A percentile compares a stretch with the other conserved stretches of the same genome.
Evolutionary conservation across 2,329 filamentous ascomycete species (phyloP).

Genomic region (Ascochyta pisi): DNA sequence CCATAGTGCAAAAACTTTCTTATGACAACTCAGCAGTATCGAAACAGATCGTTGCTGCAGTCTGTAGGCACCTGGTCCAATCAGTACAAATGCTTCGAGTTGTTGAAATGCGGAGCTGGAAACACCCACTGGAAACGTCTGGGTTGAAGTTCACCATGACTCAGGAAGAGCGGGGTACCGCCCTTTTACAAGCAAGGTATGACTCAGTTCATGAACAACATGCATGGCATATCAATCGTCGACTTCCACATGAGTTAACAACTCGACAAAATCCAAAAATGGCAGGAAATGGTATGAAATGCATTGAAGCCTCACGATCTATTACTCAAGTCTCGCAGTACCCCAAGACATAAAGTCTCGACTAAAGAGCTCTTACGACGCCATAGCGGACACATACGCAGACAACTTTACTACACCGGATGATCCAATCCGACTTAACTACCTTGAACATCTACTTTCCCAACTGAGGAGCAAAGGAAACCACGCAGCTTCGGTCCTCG

Average conservation of each 20-base stretch:
- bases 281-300: neutral
- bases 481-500: slow-evolving; percentile 18
- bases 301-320: neutral
- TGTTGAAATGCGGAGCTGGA: no score
- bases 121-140: no score
- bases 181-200: neutral
- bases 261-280: neutral
- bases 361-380: slow-evolving; percentile 40
- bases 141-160: neutral
- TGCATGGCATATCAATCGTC: neutral
- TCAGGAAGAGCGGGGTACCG: neutral
- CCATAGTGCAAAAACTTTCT: no score
- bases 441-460: slow-evolving; percentile 27
- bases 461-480: slow-evolving; percentile 9
- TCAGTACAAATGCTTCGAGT: no score
- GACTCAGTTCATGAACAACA: neutral
- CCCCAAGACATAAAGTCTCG: slow-evolving; percentile 35
- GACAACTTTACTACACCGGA: slow-evolving; percentile 28
- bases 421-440: slow-evolving; percentile 32
- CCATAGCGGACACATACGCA: slow-evolving; percentile 35
- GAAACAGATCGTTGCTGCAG: no score
- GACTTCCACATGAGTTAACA: neutral
- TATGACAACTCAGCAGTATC: no score
- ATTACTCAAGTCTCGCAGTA: neutral
- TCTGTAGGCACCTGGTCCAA: no score